A percentile compares a stretch with the other conserved stretches of the same genome.
Conservation (phyloP, 495 filamentous ascomycete genomes). For the Hyaloscypha hepaticicola region DNA sequence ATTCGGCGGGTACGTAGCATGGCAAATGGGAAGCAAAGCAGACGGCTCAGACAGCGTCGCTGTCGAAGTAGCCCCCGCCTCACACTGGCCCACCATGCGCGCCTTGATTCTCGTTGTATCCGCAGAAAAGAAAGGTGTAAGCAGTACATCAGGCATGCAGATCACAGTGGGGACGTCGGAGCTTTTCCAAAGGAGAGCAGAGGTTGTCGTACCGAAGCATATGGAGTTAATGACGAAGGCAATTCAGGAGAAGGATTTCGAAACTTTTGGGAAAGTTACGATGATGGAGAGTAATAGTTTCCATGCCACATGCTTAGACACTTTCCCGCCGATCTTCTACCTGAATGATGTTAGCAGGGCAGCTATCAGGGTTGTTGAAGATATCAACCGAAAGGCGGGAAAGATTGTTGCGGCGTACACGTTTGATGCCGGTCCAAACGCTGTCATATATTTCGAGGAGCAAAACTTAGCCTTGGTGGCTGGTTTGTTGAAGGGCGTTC, state of each 20-base stretch:
- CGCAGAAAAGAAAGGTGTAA: constrained; percentile 92
- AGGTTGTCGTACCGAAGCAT: constrained; percentile 71
- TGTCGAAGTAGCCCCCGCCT: constrained; percentile 77
- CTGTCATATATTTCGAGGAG: constrained; percentile 90
- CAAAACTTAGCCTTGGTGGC: constrained; percentile 68
- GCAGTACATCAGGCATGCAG: constrained; percentile 92
- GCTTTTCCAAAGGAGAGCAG: constrained; percentile 72
- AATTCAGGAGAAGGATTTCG: constrained; percentile 75
- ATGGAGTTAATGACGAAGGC: constrained; percentile 89
- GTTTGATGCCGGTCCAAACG: constrained; percentile 96
- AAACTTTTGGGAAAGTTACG: constrained; percentile 81
- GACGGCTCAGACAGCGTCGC: constrained; percentile 86
- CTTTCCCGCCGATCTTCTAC: constrained; percentile 96
- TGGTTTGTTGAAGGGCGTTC: constrained; percentile 62
- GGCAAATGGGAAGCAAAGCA: constrained; percentile 67
- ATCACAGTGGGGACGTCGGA: constrained; percentile 84
- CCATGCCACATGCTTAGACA: constrained; percentile 93
- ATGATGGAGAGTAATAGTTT: constrained; percentile 97
- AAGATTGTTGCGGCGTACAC: constrained; percentile 87
- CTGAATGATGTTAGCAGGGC: constrained; percentile 89
- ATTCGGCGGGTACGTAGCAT: constrained; percentile 94
- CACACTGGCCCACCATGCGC: constrained; percentile 94
- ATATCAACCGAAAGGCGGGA: constrained; percentile 73
- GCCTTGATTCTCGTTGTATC: constrained; percentile 87
- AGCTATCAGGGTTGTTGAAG: constrained; percentile 83